Evolutionary conservation across 2,329 filamentous ascomycete species (phyloP).

Genomic region (Aspergillus ochraceus): DNA sequence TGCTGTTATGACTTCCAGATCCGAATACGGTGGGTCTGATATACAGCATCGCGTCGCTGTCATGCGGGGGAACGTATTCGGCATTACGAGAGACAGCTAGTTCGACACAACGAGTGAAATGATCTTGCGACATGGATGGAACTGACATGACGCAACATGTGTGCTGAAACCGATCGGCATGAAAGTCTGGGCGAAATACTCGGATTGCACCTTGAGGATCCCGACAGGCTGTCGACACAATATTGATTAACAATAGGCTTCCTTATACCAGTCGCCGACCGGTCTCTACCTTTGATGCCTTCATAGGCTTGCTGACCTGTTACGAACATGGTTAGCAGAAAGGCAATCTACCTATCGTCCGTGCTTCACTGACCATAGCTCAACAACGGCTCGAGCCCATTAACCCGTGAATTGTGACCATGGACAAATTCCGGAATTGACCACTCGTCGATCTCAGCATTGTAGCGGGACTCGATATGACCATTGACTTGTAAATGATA

Average conservation of each 20-base stretch:
- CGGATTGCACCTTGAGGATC: background rate
- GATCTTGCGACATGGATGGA: background rate
- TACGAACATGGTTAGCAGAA: background rate
- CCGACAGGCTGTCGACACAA: background rate
- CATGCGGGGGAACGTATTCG: background rate
- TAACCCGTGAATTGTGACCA: background rate
- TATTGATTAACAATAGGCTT: background rate
- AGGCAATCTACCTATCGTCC: too few species aligned
- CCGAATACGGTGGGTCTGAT: background rate
- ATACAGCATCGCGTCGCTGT: background rate
- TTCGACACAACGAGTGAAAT: background rate
- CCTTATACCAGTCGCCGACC: background rate
- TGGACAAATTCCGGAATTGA: background rate
- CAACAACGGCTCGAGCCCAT: background rate
- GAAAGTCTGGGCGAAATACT: background rate
- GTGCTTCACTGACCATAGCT: background rate
- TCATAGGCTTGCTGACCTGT: background rate
- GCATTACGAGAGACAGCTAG: background rate
- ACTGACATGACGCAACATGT: background rate
- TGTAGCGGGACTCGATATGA: background rate
- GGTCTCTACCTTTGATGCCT: background rate
- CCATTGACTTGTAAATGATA: background rate
- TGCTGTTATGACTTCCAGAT: background rate
- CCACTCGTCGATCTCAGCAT: background rate
- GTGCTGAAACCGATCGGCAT: background rate